Conservation (phyloP, 805 yeast genomes). For the Phaffomyces antillensis region DNA sequence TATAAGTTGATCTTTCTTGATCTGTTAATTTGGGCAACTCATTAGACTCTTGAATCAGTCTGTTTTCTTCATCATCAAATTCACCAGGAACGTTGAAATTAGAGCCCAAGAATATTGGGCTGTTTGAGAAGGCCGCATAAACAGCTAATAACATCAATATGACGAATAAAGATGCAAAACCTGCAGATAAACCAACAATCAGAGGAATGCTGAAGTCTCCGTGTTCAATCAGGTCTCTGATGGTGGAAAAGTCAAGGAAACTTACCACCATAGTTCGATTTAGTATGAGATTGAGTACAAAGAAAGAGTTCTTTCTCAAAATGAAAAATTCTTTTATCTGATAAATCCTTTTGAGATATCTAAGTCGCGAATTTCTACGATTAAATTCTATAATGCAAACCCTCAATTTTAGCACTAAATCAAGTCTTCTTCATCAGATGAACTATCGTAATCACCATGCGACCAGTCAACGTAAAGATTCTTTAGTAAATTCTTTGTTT, state of each 20-base stretch:
- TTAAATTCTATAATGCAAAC: no score
- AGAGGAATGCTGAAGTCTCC: slow-evolving; percentile 27
- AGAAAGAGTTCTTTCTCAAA: not conserved
- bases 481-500: slow-evolving; percentile 47
- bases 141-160: slow-evolving; percentile 24
- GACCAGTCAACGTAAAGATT: slow-evolving; percentile 75
- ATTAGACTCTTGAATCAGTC: slow-evolving; percentile 48
- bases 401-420: not conserved
- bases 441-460: slow-evolving; percentile 48
- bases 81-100: slow-evolving; percentile 44
- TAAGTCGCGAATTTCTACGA: no score
- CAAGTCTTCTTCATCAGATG: slow-evolving; percentile 30
- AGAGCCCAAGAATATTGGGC: slow-evolving; percentile 24
- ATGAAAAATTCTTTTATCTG: not conserved
- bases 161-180: slow-evolving; percentile 30
- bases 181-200: slow-evolving; percentile 30
- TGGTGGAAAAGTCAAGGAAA: slow-evolving; percentile 1
- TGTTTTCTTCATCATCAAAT: slow-evolving; percentile 60
- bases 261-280: not conserved
- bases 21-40: slow-evolving; percentile 36
- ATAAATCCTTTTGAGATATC: no score
- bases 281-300: not conserved
- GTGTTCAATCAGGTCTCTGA: slow-evolving; percentile 7
- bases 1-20: slow-evolving; percentile 34
- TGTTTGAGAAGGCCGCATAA: slow-evolving; percentile 25